phyloP scores from a whole-genome alignment of 2,329 filamentous ascomycete genomes.

The Penicillium rolfsii region DNA sequence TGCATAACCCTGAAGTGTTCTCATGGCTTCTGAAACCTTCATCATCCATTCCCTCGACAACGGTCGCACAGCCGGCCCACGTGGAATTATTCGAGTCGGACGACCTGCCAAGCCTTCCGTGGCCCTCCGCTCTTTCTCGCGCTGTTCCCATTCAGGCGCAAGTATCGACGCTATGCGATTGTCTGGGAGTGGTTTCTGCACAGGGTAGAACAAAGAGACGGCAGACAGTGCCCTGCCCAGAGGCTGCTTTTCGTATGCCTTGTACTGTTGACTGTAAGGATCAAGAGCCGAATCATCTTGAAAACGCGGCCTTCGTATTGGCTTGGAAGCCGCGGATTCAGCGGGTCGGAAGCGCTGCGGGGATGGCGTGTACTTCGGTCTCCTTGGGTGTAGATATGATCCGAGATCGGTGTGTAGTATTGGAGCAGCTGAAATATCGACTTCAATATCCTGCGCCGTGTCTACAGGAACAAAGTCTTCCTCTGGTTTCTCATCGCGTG shows the following conservation, averaged over 20 bases:
- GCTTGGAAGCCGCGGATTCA: constrained; percentile 7
- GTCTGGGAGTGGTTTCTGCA: constrained; percentile 27
- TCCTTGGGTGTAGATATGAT: constrained; percentile 20
- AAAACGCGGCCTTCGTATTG: background rate
- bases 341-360: constrained; percentile 7
- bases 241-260: constrained; percentile 19
- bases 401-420: constrained; percentile 26
- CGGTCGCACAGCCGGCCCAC: constrained; percentile 40
- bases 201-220: constrained; percentile 33
- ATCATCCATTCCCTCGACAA: constrained; percentile 43
- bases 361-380: constrained; percentile 9
- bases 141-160: constrained; percentile 32
- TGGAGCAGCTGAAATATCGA: constrained; percentile 12
- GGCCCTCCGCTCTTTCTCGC: constrained; percentile 31
- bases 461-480: constrained; percentile 13
- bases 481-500: constrained; percentile 7
- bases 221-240: constrained; percentile 36
- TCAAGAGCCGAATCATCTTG: constrained; percentile 20
- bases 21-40: constrained; percentile 37
- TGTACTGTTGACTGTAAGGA: constrained; percentile 28
- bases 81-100: constrained; percentile 27
- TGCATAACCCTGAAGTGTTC: constrained; percentile 26
- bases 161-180: constrained; percentile 37
- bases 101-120: constrained; percentile 23
- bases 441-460: constrained; percentile 14